Conservation (phyloP, 2,329 filamentous ascomycete species). For the Talaromyces rugulosus region DNA sequence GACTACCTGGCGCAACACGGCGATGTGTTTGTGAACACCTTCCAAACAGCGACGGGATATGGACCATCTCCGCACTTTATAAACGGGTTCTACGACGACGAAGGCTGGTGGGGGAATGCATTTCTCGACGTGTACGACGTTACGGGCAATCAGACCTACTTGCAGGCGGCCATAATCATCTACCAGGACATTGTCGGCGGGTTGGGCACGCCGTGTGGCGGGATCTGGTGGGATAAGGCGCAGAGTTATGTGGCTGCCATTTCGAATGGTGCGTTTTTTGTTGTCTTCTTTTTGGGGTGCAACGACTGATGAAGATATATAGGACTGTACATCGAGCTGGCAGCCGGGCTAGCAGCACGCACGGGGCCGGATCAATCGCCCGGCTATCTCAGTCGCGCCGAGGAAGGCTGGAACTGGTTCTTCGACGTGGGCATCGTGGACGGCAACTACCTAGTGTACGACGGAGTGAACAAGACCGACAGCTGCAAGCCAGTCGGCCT, state of each 20-base stretch:
- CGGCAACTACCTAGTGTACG: constrained; percentile 3
- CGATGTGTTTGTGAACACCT: constrained; percentile 7
- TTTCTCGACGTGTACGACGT: constrained; percentile 12
- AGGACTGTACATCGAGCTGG: constrained; percentile 11
- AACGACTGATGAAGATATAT: neutral
- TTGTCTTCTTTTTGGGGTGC: no score
- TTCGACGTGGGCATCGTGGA: constrained; percentile 8
- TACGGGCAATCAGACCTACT: neutral
- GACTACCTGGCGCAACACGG: constrained; percentile 6
- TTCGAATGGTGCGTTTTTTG: constrained; percentile 5
- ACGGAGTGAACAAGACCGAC: constrained; percentile 3
- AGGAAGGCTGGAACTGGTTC: constrained; percentile 8
- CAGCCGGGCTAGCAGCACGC: constrained; percentile 11
- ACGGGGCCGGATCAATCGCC: neutral
- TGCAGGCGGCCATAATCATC: constrained; percentile 9
- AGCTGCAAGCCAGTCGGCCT: constrained; percentile 1
- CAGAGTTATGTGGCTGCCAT: constrained; percentile 7
- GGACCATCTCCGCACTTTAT: constrained; percentile 10
- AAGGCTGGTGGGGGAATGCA: constrained; percentile 13
- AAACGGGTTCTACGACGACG: constrained; percentile 10
- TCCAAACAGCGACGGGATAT: constrained; percentile 4
- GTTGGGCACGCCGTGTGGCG: constrained; percentile 10
- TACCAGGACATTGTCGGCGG: constrained; percentile 10
- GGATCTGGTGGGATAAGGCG: constrained; percentile 10
- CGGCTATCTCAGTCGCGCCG: constrained; percentile 1